These are phyloP conservation scores for Fusarium miscanthi DNA, from an alignment of 2,329 filamentous ascomycete genomes.

Conservation along the genomic window DNA sequence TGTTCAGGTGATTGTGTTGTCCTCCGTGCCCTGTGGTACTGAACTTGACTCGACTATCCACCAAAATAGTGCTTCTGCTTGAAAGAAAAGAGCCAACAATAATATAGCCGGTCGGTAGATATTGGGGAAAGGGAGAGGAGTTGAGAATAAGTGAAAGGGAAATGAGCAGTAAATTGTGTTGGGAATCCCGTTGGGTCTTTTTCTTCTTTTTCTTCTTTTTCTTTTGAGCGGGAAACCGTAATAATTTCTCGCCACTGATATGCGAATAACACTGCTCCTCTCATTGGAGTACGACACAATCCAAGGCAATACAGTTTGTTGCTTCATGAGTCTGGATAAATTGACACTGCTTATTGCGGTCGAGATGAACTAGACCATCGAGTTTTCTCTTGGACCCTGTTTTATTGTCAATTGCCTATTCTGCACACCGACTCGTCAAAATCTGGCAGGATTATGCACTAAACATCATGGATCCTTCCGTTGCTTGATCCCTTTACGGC, in stretches of 20 bases:
- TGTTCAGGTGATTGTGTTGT: slow-evolving; percentile 11
- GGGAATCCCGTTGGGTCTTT: slow-evolving; percentile 19
- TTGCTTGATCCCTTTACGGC: background rate
- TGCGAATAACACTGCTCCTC: slow-evolving; percentile 14
- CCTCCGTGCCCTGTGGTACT: background rate
- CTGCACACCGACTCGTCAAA: slow-evolving; percentile 33
- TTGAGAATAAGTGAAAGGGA: slow-evolving; percentile 6
- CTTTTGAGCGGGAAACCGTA: background rate
- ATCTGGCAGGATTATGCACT: slow-evolving; percentile 3
- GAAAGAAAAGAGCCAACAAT: slow-evolving; percentile 12
- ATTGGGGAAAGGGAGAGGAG: background rate
- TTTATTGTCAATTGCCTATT: slow-evolving; percentile 25
- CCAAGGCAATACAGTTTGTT: background rate
- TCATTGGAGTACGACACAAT: background rate
- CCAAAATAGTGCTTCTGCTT: slow-evolving; percentile 17
- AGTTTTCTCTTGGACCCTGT: background rate
- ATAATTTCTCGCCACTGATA: slow-evolving; percentile 17
- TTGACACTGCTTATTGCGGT: background rate
- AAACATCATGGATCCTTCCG: background rate
- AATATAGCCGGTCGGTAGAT: slow-evolving; percentile 3
- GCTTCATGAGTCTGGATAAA: background rate
- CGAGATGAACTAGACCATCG: background rate
- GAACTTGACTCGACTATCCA: background rate
- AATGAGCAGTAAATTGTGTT: slow-evolving; percentile 27
- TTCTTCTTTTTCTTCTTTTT: background rate